Conservation (phyloP, 306 rosid species). For the Comarum palustre region DNA sequence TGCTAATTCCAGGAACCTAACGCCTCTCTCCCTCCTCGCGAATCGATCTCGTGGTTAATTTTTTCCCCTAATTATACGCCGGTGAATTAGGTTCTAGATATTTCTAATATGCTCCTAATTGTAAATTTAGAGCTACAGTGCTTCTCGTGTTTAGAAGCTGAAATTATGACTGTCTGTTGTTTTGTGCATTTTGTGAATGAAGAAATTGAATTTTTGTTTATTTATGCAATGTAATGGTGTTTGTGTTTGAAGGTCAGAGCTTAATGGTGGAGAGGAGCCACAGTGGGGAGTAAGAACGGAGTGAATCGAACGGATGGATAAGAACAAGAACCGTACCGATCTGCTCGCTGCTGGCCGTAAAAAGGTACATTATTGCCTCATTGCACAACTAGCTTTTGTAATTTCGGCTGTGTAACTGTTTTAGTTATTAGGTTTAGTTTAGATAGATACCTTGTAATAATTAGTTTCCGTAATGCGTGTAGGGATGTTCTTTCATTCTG, state of each 20-base stretch:
- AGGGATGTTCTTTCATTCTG: not conserved
- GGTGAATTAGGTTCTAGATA: slow-evolving; percentile 1
- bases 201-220: not conserved
- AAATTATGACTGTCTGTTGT: not conserved
- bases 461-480: not conserved
- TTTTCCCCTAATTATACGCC: not conserved
- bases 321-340: slow-evolving; percentile 85
- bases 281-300: slow-evolving; percentile 48
- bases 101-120: too few relatives aligned
- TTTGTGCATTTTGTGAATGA: not conserved
- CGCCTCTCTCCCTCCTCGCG: not conserved
- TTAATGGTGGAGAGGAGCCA: slow-evolving; percentile 32
- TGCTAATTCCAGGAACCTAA: slow-evolving; percentile 36
- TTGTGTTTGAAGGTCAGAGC: slow-evolving; percentile 29
- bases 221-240: slow-evolving; percentile 11
- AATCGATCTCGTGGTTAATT: not conserved
- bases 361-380: slow-evolving; percentile 43
- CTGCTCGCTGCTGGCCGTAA: slow-evolving; percentile 87
- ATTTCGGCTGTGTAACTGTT: not conserved
- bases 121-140: not conserved
- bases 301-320: slow-evolving; percentile 74
- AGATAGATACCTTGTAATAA: not conserved
- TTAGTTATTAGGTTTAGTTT: not conserved
- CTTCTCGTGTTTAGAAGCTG: slow-evolving; percentile 5
- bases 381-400: not conserved